phyloP scores from a whole-genome alignment of 2,329 filamentous ascomycete species.

The Chaetomiaceae sp. region DNA sequence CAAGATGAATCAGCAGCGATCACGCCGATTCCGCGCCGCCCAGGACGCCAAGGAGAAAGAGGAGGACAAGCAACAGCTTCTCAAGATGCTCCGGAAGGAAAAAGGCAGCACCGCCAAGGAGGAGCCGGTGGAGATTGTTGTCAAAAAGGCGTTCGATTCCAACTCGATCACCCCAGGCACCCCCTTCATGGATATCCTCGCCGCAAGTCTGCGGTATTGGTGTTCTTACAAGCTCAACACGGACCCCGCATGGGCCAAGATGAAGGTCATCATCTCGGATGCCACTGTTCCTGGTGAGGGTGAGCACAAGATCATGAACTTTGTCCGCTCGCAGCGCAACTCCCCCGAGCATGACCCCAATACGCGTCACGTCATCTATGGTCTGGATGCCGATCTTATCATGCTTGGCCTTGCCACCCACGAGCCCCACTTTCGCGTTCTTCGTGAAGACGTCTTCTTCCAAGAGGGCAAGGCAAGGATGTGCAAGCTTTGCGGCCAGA shows the following conservation, averaged over 20 bases:
- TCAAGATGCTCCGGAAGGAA: constrained; percentile 78
- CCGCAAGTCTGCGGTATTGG: constrained; percentile 89
- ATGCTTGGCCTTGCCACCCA: constrained; percentile 97
- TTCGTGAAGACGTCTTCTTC: constrained; percentile 94
- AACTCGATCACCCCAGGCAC: constrained; percentile 90
- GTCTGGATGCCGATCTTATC: constrained; percentile 94
- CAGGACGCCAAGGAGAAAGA: constrained; percentile 94
- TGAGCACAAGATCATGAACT: constrained; percentile 99
- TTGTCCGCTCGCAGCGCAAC: constrained; percentile 86
- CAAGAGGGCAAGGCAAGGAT: constrained; percentile 78
- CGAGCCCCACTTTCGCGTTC: constrained; percentile 92
- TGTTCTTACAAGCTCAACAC: constrained; percentile 96
- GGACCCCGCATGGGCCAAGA: constrained; percentile 88
- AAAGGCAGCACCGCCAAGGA: constrained; percentile 61
- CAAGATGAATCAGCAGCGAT: constrained; percentile 99
- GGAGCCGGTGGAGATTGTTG: constrained; percentile 55
- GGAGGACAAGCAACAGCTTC: constrained; percentile 80
- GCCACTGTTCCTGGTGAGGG: constrained; percentile 96
- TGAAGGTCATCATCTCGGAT: constrained; percentile 98
- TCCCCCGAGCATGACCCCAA: constrained; percentile 93
- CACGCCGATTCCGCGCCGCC: constrained; percentile 87
- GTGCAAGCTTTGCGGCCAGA: constrained; percentile 87
- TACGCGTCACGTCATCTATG: constrained; percentile 96
- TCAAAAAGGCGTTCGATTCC: constrained; percentile 89
- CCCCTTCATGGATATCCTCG: constrained; percentile 97